A percentile compares a stretch with the other conserved stretches of the same genome.
These are phyloP conservation scores for Fomitopsis palustris DNA, from an alignment of 1,284 basidiomycete species.

Conservation along the genomic window DNA sequence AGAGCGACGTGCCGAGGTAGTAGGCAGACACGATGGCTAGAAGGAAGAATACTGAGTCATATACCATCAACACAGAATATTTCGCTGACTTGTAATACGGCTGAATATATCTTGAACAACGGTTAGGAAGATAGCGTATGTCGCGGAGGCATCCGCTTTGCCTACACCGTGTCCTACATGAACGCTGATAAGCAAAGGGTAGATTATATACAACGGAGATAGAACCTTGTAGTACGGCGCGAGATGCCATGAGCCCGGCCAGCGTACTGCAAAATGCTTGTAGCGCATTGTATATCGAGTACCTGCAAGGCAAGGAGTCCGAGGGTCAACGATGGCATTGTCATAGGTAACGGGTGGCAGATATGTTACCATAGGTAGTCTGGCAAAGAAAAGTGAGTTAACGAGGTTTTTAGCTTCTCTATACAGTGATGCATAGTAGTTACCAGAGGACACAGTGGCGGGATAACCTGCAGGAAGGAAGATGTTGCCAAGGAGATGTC, in stretches of 20 bases:
- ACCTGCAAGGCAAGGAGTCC: conserved; percentile 31
- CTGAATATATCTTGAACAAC: conserved; percentile 62
- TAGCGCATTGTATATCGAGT: conserved; percentile 61
- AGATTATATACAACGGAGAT: background rate
- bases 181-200: background rate
- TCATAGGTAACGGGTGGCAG: no score
- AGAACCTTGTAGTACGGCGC: conserved; percentile 67
- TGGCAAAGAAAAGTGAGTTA: conserved; percentile 3
- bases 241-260: conserved; percentile 56
- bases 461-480: conserved; percentile 64
- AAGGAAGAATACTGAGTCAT: background rate
- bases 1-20: conserved; percentile 57
- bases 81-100: conserved; percentile 52
- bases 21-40: conserved; percentile 62
- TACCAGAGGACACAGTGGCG: conserved; percentile 55
- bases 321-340: no score
- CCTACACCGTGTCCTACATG: conserved; percentile 62
- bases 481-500: conserved; percentile 32
- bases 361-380: conserved; percentile 21
- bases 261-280: conserved; percentile 71
- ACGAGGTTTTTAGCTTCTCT: no score
- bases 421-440: conserved; percentile 2
- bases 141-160: conserved; percentile 60
- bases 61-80: background rate
- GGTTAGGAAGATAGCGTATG: conserved; percentile 58